These are phyloP conservation scores for Candida anutae DNA, from an alignment of 1,139 yeast genomes.

Conservation along the genomic window DNA sequence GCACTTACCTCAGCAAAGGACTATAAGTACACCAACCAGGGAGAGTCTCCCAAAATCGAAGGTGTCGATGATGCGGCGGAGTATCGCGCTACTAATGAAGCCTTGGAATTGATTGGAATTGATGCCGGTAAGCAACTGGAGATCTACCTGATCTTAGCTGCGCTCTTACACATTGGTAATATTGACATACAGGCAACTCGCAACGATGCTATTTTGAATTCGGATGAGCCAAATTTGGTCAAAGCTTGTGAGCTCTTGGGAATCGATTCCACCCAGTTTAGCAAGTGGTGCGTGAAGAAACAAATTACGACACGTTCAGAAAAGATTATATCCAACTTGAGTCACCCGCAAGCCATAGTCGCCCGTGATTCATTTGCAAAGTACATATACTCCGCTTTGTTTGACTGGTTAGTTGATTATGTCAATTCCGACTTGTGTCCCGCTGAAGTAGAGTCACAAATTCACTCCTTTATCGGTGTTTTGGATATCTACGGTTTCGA, in stretches of 20 bases:
- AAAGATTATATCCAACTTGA: slow-evolving; percentile 79
- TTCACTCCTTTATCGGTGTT: slow-evolving; percentile 85
- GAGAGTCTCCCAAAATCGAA: slow-evolving; percentile 65
- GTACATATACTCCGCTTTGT: slow-evolving; percentile 83
- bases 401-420: slow-evolving; percentile 89
- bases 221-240: slow-evolving; percentile 80
- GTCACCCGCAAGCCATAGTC: slow-evolving; percentile 77
- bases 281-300: slow-evolving; percentile 90
- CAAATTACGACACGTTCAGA: slow-evolving; percentile 92
- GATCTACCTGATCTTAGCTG: slow-evolving; percentile 77
- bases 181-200: slow-evolving; percentile 82
- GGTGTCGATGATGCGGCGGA: slow-evolving; percentile 82
- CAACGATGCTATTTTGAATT: slow-evolving; percentile 71
- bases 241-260: slow-evolving; percentile 86
- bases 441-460: slow-evolving; percentile 50
- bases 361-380: slow-evolving; percentile 96
- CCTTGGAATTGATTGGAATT: slow-evolving; percentile 76
- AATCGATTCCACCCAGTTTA: slow-evolving; percentile 62
- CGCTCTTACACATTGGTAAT: slow-evolving; percentile 88
- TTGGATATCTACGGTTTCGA: slow-evolving; percentile 97
- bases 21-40: slow-evolving; percentile 83
- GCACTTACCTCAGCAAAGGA: slow-evolving; percentile 60
- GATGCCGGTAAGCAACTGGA: slow-evolving; percentile 49
- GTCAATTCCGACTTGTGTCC: slow-evolving; percentile 80
- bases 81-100: slow-evolving; percentile 64